Base-by-base conservation (phyloP, 441 rosid species). In the Capsella rubella region DNA sequence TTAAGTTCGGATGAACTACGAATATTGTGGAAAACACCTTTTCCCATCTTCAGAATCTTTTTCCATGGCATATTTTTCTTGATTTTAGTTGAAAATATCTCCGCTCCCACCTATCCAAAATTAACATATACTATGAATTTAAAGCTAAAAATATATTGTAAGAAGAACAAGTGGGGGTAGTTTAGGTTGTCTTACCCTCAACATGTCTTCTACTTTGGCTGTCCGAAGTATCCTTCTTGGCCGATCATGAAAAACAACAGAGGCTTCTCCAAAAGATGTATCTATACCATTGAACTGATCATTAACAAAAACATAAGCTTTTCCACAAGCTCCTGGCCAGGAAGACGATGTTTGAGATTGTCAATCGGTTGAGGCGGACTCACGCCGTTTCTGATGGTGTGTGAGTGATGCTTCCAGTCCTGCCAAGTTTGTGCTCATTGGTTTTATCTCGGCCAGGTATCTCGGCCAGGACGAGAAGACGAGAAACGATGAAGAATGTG, bases 101-200 rank as follows among this genome's bases (percentile, higher is more conserved):
- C 25, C 65, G 40, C 65, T 25, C 51, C 65, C 65, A 12, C 21
- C 65, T 60, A 8, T 21, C 49, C 49, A 59, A 39, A 12, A 6
- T 14, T 39, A n/a, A 8, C 13, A 18, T 21, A 37, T 4, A 12
- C 16, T 39, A 13, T 12, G 9, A 12, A 0, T 6, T 21, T 0
- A 10, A 56, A 15, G 1, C 25, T 32, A 15, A 56, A 56, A 15
- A 8, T 34, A 10, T 16, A 56, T 31, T 31, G 14, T 0, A 56
- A 5, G 4, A 18, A 18, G 21, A 18, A 16, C 12, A 56, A 34
- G 42, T 31, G 37, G 14, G 31, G 37, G 1, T 56, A 32, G 14
- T 56, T 8, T n/a, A 15, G 27, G 61, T 18, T 1, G 21, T 9
- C 4, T 29, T 60, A 60, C 64, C 49, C 11, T 60, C 18, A 60